A percentile compares a stretch with the other conserved stretches of the same genome.
Evolutionary conservation across 805 yeast genomes (phyloP).

Genomic region (Teunomyces gatunensis): DNA sequence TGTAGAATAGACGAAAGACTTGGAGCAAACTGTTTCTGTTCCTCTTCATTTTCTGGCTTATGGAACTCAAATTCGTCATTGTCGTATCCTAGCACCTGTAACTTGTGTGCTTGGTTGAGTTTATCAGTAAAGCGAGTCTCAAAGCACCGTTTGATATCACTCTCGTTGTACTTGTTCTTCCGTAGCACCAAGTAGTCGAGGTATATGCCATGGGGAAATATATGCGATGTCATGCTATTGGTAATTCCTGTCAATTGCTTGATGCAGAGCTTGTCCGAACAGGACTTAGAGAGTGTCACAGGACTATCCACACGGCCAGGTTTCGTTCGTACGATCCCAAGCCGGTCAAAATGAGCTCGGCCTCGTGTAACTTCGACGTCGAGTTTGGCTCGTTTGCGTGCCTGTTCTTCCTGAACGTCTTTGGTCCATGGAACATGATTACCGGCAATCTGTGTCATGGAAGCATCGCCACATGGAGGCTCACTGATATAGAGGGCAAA

Average conservation of each 20-base stretch:
- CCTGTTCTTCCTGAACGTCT: slow-evolving; percentile 8
- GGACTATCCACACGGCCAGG: slow-evolving; percentile 88
- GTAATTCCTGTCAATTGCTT: slow-evolving; percentile 58
- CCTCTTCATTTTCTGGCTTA: slow-evolving; percentile 13
- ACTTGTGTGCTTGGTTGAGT: slow-evolving; percentile 14
- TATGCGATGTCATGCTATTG: slow-evolving; percentile 41
- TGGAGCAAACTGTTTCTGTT: slow-evolving; percentile 17
- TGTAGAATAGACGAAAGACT: slow-evolving; percentile 30
- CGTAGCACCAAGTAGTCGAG: slow-evolving; percentile 54
- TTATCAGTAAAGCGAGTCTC: slow-evolving; percentile 9
- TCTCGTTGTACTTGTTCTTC: slow-evolving; percentile 17
- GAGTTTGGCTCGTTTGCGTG: slow-evolving; percentile 11
- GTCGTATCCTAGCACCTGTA: slow-evolving; percentile 21
- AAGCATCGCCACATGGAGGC: slow-evolving; percentile 89
- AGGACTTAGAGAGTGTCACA: slow-evolving; percentile 73
- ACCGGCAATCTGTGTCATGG: slow-evolving; percentile 45
- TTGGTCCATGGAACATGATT: slow-evolving; percentile 22
- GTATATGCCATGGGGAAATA: slow-evolving; percentile 33
- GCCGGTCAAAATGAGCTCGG: slow-evolving; percentile 49
- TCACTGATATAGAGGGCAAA: slow-evolving; percentile 69
- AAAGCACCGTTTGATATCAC: slow-evolving; percentile 45
- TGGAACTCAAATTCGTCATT: slow-evolving; percentile 22
- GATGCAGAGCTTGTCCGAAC: slow-evolving; percentile 78
- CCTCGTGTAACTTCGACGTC: slow-evolving; percentile 49
- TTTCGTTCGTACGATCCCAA: slow-evolving; percentile 80